Percentiles rank a stretch among this genome's conserved stretches.
Conservation (phyloP, 2,329 filamentous ascomycete genomes). For the Colletotrichum cereale region DNA sequence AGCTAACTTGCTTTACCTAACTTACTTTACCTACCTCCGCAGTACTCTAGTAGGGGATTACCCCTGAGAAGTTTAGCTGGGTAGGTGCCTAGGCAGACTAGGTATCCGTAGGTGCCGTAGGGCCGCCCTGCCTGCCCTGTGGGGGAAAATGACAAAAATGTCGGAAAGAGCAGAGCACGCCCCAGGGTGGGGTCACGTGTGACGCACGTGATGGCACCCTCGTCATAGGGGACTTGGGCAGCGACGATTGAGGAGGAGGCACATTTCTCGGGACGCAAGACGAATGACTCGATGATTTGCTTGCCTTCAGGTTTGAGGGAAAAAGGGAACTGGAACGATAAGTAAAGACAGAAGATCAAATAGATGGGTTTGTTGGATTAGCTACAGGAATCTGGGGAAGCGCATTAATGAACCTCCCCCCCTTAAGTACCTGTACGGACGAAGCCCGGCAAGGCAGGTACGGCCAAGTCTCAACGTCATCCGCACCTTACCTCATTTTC, state of each 20-base stretch:
- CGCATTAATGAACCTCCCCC: not conserved
- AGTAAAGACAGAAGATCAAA: not conserved
- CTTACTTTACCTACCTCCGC: not conserved
- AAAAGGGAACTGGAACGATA: not conserved
- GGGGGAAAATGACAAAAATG: not conserved
- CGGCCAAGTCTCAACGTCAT: slow-evolving; percentile 32
- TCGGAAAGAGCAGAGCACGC: slow-evolving; percentile 23
- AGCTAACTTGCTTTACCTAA: not conserved
- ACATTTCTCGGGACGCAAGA: not conserved
- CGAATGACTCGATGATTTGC: not conserved
- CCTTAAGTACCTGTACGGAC: not conserved
- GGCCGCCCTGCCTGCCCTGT: not conserved
- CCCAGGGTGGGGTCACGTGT: slow-evolving; percentile 31
- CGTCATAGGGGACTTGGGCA: not conserved
- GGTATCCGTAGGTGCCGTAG: not conserved
- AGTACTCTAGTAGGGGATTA: slow-evolving; percentile 16
- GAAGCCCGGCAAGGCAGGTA: not conserved
- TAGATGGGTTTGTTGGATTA: rapidly evolving
- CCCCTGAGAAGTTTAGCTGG: slow-evolving; percentile 29
- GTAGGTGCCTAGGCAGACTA: not conserved
- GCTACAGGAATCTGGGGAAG: not conserved
- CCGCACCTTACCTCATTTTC: slow-evolving; percentile 10
- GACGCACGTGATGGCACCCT: slow-evolving; percentile 33
- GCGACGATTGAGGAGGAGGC: not conserved
- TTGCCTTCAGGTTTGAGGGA: not conserved